A percentile compares a stretch with the other conserved stretches of the same genome.
These are phyloP conservation scores for Monosporascus sp. DNA, from an alignment of 2,329 filamentous ascomycete genomes.

Conservation along the genomic window DNA sequence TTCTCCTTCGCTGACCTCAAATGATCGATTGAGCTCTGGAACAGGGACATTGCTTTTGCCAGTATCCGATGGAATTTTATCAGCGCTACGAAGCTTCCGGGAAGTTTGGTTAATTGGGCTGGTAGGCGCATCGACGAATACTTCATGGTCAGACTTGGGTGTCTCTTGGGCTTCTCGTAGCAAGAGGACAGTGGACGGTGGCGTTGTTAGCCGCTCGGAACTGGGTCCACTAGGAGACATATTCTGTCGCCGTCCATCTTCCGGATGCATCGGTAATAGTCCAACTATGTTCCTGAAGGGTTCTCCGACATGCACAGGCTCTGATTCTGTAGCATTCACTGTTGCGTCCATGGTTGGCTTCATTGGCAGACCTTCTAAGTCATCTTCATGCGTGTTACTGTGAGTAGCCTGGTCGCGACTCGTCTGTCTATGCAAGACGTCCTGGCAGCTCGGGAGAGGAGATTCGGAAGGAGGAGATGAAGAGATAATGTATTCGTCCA, in stretches of 20 bases:
- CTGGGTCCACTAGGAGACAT: not conserved
- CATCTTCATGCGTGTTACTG: not conserved
- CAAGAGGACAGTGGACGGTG: conserved; percentile 7
- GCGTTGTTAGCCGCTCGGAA: conserved; percentile 8
- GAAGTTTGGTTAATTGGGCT: conserved; percentile 32
- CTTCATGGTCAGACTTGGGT: conserved; percentile 39
- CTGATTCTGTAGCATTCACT: not conserved
- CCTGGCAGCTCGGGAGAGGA: conserved; percentile 32
- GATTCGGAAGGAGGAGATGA: conserved; percentile 51
- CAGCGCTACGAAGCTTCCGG: conserved; percentile 3
- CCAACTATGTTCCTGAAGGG: not conserved
- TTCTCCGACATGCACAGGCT: not conserved
- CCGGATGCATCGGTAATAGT: not conserved
- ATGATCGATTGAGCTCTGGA: conserved; percentile 20
- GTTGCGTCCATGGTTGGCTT: not conserved
- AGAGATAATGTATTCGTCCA: conserved; percentile 47
- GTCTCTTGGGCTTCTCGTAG: conserved; percentile 25
- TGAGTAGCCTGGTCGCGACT: conserved; percentile 3
- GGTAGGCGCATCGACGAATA: conserved; percentile 44
- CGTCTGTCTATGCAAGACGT: not conserved
- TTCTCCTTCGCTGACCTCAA: conserved; percentile 32
- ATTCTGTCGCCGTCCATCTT: not conserved
- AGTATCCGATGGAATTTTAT: not conserved
- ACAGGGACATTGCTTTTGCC: not conserved
- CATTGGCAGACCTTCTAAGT: not conserved